A percentile compares a stretch with the other conserved stretches of the same genome.
Conservation (phyloP, 1,284 basidiomycete species). For the Malassezia brasiliensis region DNA sequence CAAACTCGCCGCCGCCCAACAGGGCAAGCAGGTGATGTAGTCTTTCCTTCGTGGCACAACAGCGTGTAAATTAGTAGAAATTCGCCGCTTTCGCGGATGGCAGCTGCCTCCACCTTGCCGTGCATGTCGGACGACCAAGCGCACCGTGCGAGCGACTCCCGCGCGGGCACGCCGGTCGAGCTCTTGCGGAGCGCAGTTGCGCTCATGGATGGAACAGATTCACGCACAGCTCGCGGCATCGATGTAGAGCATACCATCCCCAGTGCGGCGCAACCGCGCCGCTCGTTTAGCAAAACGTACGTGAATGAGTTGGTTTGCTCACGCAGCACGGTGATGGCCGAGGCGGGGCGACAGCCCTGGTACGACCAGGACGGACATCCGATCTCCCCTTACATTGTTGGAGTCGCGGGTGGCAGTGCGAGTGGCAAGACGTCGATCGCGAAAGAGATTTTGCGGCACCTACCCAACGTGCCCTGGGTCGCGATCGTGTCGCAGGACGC, state of each 20-base stretch:
- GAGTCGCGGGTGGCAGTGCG: constrained; percentile 18
- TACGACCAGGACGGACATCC: constrained; percentile 60
- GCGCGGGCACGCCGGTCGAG: not conserved
- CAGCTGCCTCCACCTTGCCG: not conserved
- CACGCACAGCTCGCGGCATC: no score
- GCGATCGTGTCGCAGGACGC: constrained; percentile 60
- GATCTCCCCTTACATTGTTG: constrained; percentile 26
- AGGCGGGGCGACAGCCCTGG: constrained; percentile 25
- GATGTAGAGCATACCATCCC: no score
- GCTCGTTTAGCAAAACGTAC: constrained; percentile 24
- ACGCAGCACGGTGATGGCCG: constrained; percentile 28
- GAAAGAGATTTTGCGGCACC: constrained; percentile 26
- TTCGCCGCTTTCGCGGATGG: no score
- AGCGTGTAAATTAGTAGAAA: no score
- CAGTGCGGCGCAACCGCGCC: constrained; percentile 17
- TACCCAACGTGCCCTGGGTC: constrained; percentile 45
- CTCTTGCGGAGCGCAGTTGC: constrained; percentile 1
- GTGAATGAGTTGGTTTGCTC: not conserved
- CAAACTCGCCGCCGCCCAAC: not conserved
- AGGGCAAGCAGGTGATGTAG: no score
- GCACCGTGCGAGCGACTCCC: not conserved
- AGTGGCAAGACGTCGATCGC: constrained; percentile 70
- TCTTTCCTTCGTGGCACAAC: no score
- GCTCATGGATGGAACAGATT: not conserved
- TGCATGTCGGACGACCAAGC: not conserved